Evolutionary conservation across 2,329 filamentous ascomycete genomes (phyloP).

Genomic region (Hysterium pulicare): DNA sequence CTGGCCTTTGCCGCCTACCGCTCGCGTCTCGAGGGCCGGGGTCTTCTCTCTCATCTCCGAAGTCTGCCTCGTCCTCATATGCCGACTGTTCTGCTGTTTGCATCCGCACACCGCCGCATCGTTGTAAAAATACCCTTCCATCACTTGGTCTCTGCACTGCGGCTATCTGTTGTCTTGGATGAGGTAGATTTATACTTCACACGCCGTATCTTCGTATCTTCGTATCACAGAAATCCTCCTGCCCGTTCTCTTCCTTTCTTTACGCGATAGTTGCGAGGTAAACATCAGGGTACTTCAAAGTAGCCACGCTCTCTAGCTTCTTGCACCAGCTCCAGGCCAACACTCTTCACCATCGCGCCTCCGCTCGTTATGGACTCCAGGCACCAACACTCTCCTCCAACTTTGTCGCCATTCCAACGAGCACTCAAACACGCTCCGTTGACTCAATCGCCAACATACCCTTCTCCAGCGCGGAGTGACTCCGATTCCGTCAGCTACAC

Average conservation of each 20-base stretch:
- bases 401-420: slow-evolving; percentile 36
- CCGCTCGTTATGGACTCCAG: slow-evolving; percentile 9
- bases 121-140: slow-evolving; percentile 23
- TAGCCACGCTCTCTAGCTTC: no score
- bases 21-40: slow-evolving; percentile 22
- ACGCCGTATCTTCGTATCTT: slow-evolving; percentile 23
- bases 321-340: no score
- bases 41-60: slow-evolving; percentile 28
- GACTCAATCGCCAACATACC: slow-evolving; percentile 31
- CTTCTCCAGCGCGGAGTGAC: slow-evolving; percentile 32
- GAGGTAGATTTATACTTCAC: slow-evolving; percentile 27
- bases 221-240: no score
- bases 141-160: slow-evolving; percentile 16
- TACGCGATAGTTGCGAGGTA: no score
- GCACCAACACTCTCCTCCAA: slow-evolving; percentile 31
- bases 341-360: no score
- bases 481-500: slow-evolving; percentile 23
- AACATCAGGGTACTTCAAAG: no score
- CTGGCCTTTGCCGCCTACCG: slow-evolving; percentile 26
- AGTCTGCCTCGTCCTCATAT: slow-evolving; percentile 37
- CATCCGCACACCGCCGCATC: slow-evolving; percentile 33
- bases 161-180: slow-evolving; percentile 18
- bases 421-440: slow-evolving; percentile 20
- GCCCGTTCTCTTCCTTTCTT: no score
- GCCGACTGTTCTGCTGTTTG: slow-evolving; percentile 21